Evolutionary conservation across 441 rosid genomes (phyloP), one percentile per base, ranked within the genome.

Genomic region (Brassica hybrid): DNA sequence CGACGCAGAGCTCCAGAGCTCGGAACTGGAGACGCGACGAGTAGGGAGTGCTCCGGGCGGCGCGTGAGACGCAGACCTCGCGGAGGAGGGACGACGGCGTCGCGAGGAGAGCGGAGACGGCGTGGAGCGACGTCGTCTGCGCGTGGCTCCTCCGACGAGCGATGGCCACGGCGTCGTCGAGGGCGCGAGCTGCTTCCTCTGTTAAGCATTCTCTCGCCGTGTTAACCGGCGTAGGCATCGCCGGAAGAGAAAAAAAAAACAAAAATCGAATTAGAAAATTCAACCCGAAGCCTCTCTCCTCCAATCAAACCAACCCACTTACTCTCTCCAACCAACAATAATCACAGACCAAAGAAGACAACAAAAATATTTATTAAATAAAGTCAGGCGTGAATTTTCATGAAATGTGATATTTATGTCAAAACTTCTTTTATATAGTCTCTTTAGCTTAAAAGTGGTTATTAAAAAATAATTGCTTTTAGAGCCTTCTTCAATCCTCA

Each of bases 71-170:
- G n/a, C n/a, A n/a, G n/a, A n/a, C n/a, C n/a, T n/a, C n/a, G n/a
- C n/a, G n/a, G n/a, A n/a, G n/a, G n/a, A n/a, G n/a, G n/a, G n/a
- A n/a, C n/a, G n/a, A n/a, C n/a, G n/a, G n/a, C n/a, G n/a, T n/a
- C n/a, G n/a, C n/a, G n/a, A n/a, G n/a, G n/a, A n/a, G n/a, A n/a
- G n/a, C n/a, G n/a, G n/a, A n/a, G n/a, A n/a, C n/a, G n/a, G n/a
- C n/a, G n/a, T n/a, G n/a, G n/a, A n/a, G n/a, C n/a, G n/a, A n/a
- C n/a, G n/a, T n/a, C n/a, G n/a, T n/a, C n/a, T n/a, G n/a, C n/a
- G n/a, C n/a, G n/a, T n/a, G n/a, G n/a, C n/a, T n/a, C n/a, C 98
- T 70, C 83, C 89, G 84, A 76, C 92, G 92, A 65, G 97, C 96
- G 12, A 92, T 93, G 6, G 80, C 69, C 6, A 89, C 94, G 0